phyloP scores from a whole-genome alignment of 1,284 basidiomycete species.

The Sporisorium exsertum region DNA sequence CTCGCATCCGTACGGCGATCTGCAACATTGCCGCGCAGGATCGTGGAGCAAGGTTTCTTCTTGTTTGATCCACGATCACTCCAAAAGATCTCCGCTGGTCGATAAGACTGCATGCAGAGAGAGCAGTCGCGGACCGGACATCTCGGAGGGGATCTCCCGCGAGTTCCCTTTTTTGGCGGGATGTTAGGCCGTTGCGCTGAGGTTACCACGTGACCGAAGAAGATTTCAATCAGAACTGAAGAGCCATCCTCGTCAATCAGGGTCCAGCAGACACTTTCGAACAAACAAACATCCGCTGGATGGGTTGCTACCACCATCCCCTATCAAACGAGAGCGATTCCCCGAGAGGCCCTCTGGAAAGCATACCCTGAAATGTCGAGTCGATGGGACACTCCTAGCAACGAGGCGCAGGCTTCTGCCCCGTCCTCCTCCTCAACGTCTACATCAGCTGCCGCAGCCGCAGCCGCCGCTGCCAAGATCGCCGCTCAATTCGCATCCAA shows the following conservation, averaged over 20 bases:
- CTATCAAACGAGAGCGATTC: no score
- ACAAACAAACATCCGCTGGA: no score
- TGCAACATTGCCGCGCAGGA: background rate
- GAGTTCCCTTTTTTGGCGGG: background rate
- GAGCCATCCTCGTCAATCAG: conserved; percentile 6
- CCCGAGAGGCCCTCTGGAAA: no score
- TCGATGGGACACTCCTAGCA: conserved; percentile 32
- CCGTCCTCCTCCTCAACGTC: conserved; percentile 27
- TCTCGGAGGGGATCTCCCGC: conserved; percentile 14
- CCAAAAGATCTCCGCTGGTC: conserved; percentile 15
- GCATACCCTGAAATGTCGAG: no score
- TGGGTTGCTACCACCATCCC: conserved; percentile 4
- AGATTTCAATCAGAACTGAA: background rate
- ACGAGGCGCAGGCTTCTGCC: conserved; percentile 29
- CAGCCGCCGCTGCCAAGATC: conserved; percentile 62
- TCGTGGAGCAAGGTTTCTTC: background rate
- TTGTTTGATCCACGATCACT: conserved; percentile 2
- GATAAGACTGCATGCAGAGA: conserved; percentile 6
- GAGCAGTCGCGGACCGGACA: no score
- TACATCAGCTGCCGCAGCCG: conserved; percentile 14
- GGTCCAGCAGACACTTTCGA: conserved; percentile 8
- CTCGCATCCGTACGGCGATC: background rate
- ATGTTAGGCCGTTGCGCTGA: conserved; percentile 11
- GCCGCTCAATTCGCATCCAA: conserved; percentile 58
- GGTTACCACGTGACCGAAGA: conserved; percentile 8